Evolutionary conservation across 2,329 filamentous ascomycete genomes (phyloP).

Genomic region (Xylaria sp.): DNA sequence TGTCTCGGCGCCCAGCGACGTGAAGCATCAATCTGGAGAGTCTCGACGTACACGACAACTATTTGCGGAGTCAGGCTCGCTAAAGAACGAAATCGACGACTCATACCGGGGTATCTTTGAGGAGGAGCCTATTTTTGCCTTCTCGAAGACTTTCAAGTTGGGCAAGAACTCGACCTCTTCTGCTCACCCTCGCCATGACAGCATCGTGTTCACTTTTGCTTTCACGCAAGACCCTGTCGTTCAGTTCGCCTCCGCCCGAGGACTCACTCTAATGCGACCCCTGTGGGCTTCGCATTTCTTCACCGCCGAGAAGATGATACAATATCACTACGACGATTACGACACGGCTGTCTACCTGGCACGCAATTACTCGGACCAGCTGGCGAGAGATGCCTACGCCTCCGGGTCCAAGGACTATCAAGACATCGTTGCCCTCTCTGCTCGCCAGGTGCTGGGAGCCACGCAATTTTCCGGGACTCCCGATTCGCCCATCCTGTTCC

Average conservation of each 20-base stretch:
- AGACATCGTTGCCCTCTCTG: slow-evolving; percentile 80
- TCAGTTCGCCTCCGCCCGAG: slow-evolving; percentile 80
- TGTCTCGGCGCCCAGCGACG: slow-evolving; percentile 76
- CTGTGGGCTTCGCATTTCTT: slow-evolving; percentile 82
- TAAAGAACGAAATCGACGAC: slow-evolving; percentile 74
- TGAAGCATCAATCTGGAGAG: slow-evolving; percentile 75
- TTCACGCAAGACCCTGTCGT: slow-evolving; percentile 82
- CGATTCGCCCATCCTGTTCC: slow-evolving; percentile 77
- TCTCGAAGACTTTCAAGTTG: slow-evolving; percentile 72
- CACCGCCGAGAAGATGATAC: slow-evolving; percentile 69
- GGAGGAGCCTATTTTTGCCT: slow-evolving; percentile 84
- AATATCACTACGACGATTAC: slow-evolving; percentile 82
- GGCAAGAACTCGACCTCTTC: slow-evolving; percentile 48
- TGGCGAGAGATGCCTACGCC: slow-evolving; percentile 75
- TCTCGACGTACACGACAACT: slow-evolving; percentile 71
- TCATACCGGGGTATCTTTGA: slow-evolving; percentile 77
- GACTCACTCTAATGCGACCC: slow-evolving; percentile 80
- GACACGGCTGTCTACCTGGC: slow-evolving; percentile 70
- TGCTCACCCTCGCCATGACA: slow-evolving; percentile 55
- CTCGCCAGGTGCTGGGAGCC: slow-evolving; percentile 82
- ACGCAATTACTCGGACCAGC: slow-evolving; percentile 76
- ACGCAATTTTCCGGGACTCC: slow-evolving; percentile 79
- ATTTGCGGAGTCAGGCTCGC: slow-evolving; percentile 73
- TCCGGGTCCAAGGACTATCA: slow-evolving; percentile 80
- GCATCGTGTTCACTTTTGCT: slow-evolving; percentile 78